These are phyloP conservation scores for Adansonia madagascariensis DNA, from an alignment of 441 rosid species.

Conservation along the genomic window DNA sequence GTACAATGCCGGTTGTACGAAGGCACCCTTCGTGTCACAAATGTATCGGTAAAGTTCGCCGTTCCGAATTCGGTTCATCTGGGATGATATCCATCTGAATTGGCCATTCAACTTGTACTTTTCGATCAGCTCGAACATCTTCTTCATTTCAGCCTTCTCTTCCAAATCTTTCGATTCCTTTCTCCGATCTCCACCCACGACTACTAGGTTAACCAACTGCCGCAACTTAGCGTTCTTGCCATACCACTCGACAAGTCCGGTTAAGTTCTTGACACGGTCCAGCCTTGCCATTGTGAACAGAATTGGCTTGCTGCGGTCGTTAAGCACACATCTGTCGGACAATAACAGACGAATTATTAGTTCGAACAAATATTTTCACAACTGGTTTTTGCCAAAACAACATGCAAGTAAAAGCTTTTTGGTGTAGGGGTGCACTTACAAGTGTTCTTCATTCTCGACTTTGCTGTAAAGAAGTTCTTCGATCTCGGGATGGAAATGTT, in stretches of 20 bases:
- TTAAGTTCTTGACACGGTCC: conserved; percentile 86
- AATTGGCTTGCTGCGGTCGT: conserved; percentile 78
- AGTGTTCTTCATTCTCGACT: no score
- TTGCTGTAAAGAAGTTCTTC: no score
- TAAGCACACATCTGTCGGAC: conserved; percentile 64
- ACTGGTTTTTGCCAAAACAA: no score
- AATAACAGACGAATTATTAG: neutral
- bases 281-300: conserved; percentile 95
- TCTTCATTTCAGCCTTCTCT: conserved; percentile 90
- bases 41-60: conserved; percentile 73
- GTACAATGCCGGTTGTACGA: conserved; percentile 75
- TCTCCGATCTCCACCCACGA: conserved; percentile 90
- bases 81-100: conserved; percentile 93
- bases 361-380: neutral
- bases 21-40: conserved; percentile 69
- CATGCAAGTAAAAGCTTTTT: no score
- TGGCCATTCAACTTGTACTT: conserved; percentile 76
- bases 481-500: no score
- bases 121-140: conserved; percentile 66
- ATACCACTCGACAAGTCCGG: conserved; percentile 93
- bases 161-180: conserved; percentile 82
- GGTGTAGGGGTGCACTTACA: no score
- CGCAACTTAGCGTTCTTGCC: conserved; percentile 71
- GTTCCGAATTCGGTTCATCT: conserved; percentile 77
- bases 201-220: conserved; percentile 76